phyloP scores from a whole-genome alignment of 2,329 filamentous ascomycete genomes.

The Sclerotinia minor region DNA sequence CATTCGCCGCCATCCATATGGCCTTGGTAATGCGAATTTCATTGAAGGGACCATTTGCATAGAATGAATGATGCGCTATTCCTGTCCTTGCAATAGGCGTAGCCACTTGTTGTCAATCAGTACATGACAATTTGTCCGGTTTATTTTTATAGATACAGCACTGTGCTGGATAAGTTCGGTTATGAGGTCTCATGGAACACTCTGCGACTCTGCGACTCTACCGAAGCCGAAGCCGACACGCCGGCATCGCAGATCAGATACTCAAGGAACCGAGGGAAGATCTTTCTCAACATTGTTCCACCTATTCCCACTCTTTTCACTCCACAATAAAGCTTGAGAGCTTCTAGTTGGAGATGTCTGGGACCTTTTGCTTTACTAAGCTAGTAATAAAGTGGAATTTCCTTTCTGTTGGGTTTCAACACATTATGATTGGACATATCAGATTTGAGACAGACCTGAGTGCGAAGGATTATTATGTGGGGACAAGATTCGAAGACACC shows the following conservation, averaged over 20 bases:
- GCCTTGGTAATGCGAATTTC: not conserved
- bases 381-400: not conserved
- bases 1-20: not conserved
- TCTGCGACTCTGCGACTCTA: not conserved
- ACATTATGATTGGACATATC: not conserved
- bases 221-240: slow-evolving; percentile 16
- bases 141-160: not conserved
- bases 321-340: slow-evolving; percentile 11
- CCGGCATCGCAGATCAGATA: slow-evolving; percentile 10
- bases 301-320: not conserved
- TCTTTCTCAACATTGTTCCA: slow-evolving; percentile 18
- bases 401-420: slow-evolving; percentile 13
- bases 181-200: not conserved
- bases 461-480: not conserved
- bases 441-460: not conserved
- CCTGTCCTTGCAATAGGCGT: not conserved
- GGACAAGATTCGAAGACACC: not conserved
- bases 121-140: not conserved
- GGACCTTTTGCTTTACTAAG: slow-evolving; percentile 1
- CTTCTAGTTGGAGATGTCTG: slow-evolving; percentile 5
- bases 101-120: not conserved
- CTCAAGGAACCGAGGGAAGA: slow-evolving; percentile 7
- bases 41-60: not conserved
- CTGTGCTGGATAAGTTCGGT: not conserved
- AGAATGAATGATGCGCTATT: not conserved